Conservation (phyloP, 2,329 filamentous ascomycete species). For the Kalaharituber pfeilii region DNA sequence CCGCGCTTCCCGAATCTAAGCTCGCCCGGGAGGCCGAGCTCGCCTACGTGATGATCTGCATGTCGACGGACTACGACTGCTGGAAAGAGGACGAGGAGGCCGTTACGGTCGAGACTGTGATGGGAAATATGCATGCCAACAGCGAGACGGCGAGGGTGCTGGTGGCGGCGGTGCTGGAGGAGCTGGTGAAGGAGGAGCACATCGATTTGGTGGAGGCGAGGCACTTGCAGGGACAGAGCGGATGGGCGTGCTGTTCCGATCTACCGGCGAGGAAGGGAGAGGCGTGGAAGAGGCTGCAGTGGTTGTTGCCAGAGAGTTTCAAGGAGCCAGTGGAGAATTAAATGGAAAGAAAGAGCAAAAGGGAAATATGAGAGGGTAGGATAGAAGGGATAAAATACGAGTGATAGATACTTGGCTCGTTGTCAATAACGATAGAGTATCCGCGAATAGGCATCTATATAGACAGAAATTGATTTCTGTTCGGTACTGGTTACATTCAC, state of each 20-base stretch:
- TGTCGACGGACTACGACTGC: conserved; percentile 99
- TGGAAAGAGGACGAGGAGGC: conserved; percentile 50
- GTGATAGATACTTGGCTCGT: no score
- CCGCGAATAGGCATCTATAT: no score
- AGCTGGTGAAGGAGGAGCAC: conserved; percentile 62
- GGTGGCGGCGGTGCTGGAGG: conserved; percentile 72
- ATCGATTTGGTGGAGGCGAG: conserved; percentile 57
- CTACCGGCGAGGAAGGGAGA: conserved; percentile 54
- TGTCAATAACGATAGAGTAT: no score
- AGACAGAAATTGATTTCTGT: no score
- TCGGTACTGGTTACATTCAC: no score
- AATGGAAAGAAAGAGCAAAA: no score
- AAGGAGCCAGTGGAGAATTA: no score
- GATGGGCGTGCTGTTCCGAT: conserved; percentile 74
- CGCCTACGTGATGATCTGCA: conserved; percentile 95
- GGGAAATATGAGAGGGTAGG: no score
- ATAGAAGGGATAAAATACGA: no score
- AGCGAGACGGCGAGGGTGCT: conserved; percentile 70
- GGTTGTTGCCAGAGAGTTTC: no score
- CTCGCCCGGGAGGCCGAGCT: conserved; percentile 91
- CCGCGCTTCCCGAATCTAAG: conserved; percentile 83
- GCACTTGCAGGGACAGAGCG: conserved; percentile 59
- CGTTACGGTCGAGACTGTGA: conserved; percentile 92
- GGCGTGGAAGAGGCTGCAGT: conserved; percentile 63
- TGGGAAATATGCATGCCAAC: conserved; percentile 91